Evolutionary conservation across 495 filamentous ascomycete species (phyloP).

Genomic region (Hypoxylon perforatum): DNA sequence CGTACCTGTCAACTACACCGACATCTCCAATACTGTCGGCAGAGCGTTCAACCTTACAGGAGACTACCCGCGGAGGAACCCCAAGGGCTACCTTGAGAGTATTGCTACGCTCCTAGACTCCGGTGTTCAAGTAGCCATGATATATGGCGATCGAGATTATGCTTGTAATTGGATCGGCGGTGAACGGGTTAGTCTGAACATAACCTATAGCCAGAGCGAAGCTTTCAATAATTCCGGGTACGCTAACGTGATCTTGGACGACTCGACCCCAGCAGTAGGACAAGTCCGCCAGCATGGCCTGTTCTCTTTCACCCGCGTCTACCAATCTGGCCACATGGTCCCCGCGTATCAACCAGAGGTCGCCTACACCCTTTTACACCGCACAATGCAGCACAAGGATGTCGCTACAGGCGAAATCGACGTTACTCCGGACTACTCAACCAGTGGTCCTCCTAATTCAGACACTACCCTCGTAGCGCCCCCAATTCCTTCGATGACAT

Average conservation of each 20-base stretch:
- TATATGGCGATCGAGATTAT: slow-evolving; percentile 71
- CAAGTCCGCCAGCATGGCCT: slow-evolving; percentile 67
- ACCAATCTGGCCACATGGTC: slow-evolving; percentile 70
- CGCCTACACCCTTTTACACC: slow-evolving; percentile 55
- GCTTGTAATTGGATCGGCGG: slow-evolving; percentile 74
- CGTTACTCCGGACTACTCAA: slow-evolving; percentile 22
- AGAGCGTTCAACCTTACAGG: slow-evolving; percentile 62
- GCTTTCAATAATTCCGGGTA: slow-evolving; percentile 64
- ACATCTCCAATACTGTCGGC: slow-evolving; percentile 59
- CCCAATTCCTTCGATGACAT: slow-evolving; percentile 11
- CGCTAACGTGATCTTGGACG: slow-evolving; percentile 57
- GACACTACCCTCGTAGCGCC: slow-evolving; percentile 16
- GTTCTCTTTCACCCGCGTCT: slow-evolving; percentile 70
- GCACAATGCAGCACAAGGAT: slow-evolving; percentile 63
- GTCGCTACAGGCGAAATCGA: slow-evolving; percentile 65
- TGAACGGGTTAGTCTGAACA: slow-evolving; percentile 60
- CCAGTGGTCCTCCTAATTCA: slow-evolving; percentile 11
- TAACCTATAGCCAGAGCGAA: slow-evolving; percentile 44
- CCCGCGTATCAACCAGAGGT: slow-evolving; percentile 60
- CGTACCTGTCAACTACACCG: slow-evolving; percentile 73
- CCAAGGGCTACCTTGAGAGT: slow-evolving; percentile 54
- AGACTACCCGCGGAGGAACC: slow-evolving; percentile 60
- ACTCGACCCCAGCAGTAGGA: slow-evolving; percentile 60
- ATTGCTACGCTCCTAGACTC: slow-evolving; percentile 61
- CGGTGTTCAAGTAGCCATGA: slow-evolving; percentile 72